Evolutionary conservation across 2,329 filamentous ascomycete species (phyloP), one percentile per base, ranked within the genome.

Genomic region (Paecilomyces formosus): DNA sequence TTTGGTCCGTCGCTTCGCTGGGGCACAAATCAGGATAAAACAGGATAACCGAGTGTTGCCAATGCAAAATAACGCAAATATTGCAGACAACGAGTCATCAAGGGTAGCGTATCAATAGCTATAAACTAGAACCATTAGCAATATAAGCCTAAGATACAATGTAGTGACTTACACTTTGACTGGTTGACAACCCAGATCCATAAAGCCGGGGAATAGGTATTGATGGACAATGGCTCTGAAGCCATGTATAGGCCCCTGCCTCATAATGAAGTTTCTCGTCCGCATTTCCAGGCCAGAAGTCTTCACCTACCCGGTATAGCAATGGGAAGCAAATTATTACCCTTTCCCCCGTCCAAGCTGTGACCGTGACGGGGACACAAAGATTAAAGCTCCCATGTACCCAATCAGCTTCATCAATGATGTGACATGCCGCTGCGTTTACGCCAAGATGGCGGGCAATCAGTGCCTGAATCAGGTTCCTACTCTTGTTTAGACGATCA

Each of bases 251-350:
- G 2, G 74, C 73, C 2, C 68, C 75, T 9, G 69, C 74, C 64
- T 78, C 76, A 58, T 65, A 79, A 21, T 66, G 66, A 49, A 70
- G 55, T 54, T 80, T 80, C 66, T 80, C 76, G 30, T 79, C 72
- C 12, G 72, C 68, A 52, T 71, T 78, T 12, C 76, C 77, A 13
- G 74, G 74, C 57, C 68, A 60, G 30, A 51, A 59, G 13, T 57
- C 57, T 56, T 78, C 76, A 6, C 75, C 76, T 5, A 76, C 62
- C 55, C 72, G 58, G 53, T 68, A 68, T 21, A 67, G 64, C 18
- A 71, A 56, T 2, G 64, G 68, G 30, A 69, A 66, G 53, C 67
- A 52, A 31, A 70, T 56, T 9, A 69, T 51, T n/a, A n/a, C 28
- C 28, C 31, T 35, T 35, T 7, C 13, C 3, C 13, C 13, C 13